Conservation (phyloP, 805 yeast genomes). For the Spathaspora boniae region DNA sequence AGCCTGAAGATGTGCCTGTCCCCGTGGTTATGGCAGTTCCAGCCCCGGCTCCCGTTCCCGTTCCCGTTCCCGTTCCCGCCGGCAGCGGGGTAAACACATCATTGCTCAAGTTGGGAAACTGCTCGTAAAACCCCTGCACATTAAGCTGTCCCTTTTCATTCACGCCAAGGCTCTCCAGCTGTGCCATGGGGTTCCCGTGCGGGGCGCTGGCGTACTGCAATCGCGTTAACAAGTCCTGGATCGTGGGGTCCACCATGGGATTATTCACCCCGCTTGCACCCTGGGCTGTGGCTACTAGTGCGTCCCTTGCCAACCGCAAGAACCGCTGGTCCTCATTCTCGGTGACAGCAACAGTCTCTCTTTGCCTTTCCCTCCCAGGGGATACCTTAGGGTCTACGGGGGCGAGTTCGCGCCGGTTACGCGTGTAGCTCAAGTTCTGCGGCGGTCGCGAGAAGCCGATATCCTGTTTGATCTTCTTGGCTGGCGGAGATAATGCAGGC, state of each 20-base stretch:
- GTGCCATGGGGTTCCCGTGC: constrained; percentile 49
- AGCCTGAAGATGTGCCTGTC: too few relatives aligned
- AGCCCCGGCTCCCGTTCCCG: neutral
- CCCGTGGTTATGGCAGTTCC: neutral
- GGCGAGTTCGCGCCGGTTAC: too few relatives aligned
- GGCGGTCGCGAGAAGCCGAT: too few relatives aligned
- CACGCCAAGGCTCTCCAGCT: constrained; percentile 28
- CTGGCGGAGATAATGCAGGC: too few relatives aligned
- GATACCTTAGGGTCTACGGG: too few relatives aligned
- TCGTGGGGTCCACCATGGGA: constrained; percentile 56
- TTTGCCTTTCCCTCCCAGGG: too few relatives aligned
- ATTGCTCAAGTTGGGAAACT: constrained; percentile 43
- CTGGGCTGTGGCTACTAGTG: constrained; percentile 48
- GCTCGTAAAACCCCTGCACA: constrained; percentile 39
- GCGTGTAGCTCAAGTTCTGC: too few relatives aligned
- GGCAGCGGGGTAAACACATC: constrained; percentile 26
- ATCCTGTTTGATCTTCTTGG: too few relatives aligned
- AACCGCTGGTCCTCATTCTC: constrained; percentile 50
- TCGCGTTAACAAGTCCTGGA: constrained; percentile 53
- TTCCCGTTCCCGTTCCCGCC: neutral
- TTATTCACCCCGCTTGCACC: constrained; percentile 28
- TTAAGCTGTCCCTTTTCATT: constrained; percentile 40
- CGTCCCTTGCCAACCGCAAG: constrained; percentile 59
- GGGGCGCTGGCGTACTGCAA: constrained; percentile 59
- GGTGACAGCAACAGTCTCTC: too few relatives aligned